A percentile compares a stretch with the other conserved stretches of the same genome.
phyloP scores from a whole-genome alignment of 1,284 basidiomycete genomes.

The Apiotrichum gamsii region DNA sequence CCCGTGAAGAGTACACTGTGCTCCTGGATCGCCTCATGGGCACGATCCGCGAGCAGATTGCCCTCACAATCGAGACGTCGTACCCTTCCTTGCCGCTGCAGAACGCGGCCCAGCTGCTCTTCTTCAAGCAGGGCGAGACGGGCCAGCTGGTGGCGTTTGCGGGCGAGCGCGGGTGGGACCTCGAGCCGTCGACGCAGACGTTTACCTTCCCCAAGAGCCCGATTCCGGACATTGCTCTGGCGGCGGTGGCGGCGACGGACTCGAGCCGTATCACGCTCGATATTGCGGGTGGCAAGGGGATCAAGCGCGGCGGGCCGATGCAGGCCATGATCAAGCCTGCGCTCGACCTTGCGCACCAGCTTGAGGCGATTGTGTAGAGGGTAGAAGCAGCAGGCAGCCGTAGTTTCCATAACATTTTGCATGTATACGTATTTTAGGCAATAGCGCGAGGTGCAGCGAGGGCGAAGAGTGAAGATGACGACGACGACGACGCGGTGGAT shows the following conservation, averaged over 20 bases:
- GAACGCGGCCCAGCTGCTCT: conserved; percentile 43
- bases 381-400: too few relatives aligned
- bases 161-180: conserved; percentile 38
- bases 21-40: conserved; percentile 44
- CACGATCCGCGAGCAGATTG: conserved; percentile 47
- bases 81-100: conserved; percentile 44
- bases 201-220: conserved; percentile 29
- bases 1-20: conserved; percentile 45
- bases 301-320: conserved; percentile 37
- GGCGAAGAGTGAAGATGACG: background rate
- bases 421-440: conserved; percentile 20
- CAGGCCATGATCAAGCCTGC: conserved; percentile 43
- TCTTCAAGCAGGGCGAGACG: conserved; percentile 45
- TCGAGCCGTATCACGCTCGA: conserved; percentile 19
- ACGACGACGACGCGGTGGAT: background rate
- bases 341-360: conserved; percentile 42
- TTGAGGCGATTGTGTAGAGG: conserved; percentile 47
- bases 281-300: conserved; percentile 26
- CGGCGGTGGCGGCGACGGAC: conserved; percentile 17
- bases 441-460: background rate
- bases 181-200: conserved; percentile 39
- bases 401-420: conserved; percentile 5
- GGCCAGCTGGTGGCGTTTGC: conserved; percentile 35
- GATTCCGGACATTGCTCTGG: conserved; percentile 23
- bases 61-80: conserved; percentile 46